A percentile compares a stretch with the other conserved stretches of the same genome.
phyloP scores from a whole-genome alignment of 2,329 filamentous ascomycete species.

The Neoascochyta sp. region DNA sequence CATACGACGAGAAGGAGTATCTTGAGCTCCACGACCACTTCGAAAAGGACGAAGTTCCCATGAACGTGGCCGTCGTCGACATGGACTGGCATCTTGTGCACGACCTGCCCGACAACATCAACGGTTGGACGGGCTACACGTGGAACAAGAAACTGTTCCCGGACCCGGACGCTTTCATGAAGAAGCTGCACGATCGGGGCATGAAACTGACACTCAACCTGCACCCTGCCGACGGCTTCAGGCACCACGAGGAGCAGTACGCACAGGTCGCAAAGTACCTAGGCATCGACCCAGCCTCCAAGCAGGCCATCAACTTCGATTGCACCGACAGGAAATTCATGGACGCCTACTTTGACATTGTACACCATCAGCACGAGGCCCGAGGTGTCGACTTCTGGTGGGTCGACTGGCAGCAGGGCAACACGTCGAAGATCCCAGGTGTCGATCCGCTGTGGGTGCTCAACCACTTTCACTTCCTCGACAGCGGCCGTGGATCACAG shows the following conservation, averaged over 20 bases:
- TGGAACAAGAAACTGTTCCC: constrained; percentile 60
- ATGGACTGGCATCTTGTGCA: constrained; percentile 64
- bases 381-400: constrained; percentile 63
- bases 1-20: constrained; percentile 56
- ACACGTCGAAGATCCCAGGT: constrained; percentile 52
- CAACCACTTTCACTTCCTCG: constrained; percentile 62
- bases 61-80: constrained; percentile 59
- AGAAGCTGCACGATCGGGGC: constrained; percentile 50
- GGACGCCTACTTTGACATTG: constrained; percentile 56
- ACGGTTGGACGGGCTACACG: constrained; percentile 61
- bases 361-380: constrained; percentile 55
- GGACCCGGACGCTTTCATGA: constrained; percentile 51
- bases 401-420: constrained; percentile 66
- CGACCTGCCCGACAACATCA: constrained; percentile 31
- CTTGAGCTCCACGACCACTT: constrained; percentile 57
- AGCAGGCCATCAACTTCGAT: constrained; percentile 56
- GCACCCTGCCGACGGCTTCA: constrained; percentile 59
- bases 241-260: constrained; percentile 56
- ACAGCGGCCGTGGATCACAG: constrained; percentile 45
- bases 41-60: constrained; percentile 48
- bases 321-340: constrained; percentile 53
- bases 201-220: constrained; percentile 59
- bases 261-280: constrained; percentile 52
- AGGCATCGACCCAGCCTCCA: constrained; percentile 48
- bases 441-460: constrained; percentile 63